Base-by-base conservation (phyloP, 495 filamentous ascomycete genomes). In the Physcia stellaris region DNA sequence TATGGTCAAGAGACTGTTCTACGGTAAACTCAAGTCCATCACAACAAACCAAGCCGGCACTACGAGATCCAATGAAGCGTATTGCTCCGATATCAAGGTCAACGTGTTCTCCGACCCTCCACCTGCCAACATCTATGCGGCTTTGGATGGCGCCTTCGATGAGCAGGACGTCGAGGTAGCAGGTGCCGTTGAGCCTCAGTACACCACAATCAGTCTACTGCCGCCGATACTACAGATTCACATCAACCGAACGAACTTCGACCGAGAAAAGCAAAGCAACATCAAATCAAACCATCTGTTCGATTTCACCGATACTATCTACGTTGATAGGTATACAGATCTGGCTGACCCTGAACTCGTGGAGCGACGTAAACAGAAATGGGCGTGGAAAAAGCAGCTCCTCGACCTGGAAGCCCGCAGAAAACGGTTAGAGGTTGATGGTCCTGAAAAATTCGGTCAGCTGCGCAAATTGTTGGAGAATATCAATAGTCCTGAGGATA, bases 151-250 rank as follows among this genome's bases (percentile, higher is more conserved):
- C 24, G 80, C 78, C 27, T 94, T 88, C 50, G 82, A 88, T 46
- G 72, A 77, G 22, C 79, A 87, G 50, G 68, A 74, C 24, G 68
- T 83, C 31, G 73, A 73, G 30, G 68, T 87, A 12, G 75, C 76
- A 6, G 69, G 73, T 10, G 62, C 66, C 5, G 59, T 71, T 11
- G 69, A 74, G 4, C 71, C 75, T 39, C 77, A 83, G 37, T 94
- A 73, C 53, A 74, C 77, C 24, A 77, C 82, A 2, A 87, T 96
- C 41, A 74, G 70, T 45, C 61, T 66, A 4, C 63, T 88, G 6
- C 86, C 90, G 2, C 88, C 87, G 0, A 68, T 96, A 32, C 63
- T 95, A 12, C 86, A 94, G 53, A 75, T 98, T 31, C 83, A 84
- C 47, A 82, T 95, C 15, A 83, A 88, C 49, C 74, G 90, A 16